phyloP scores from a whole-genome alignment of 441 rosid species.

The Bruguiera hainesii region DNA sequence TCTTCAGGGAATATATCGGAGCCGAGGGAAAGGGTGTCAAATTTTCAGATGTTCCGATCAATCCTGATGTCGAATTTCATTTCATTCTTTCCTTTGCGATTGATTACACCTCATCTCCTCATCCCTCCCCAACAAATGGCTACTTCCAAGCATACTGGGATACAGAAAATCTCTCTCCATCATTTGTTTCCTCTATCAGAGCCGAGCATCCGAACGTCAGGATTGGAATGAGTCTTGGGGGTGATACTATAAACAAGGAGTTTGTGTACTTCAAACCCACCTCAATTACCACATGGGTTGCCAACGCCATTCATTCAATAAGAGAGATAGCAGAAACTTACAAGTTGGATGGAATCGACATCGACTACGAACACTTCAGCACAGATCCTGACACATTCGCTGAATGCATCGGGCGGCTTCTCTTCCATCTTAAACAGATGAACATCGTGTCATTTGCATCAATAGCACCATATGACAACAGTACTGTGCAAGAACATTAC shows the following conservation, averaged over 20 bases:
- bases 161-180: slow-evolving; percentile 31
- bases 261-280: slow-evolving; percentile 29
- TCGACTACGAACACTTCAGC: slow-evolving; percentile 49
- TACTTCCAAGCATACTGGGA: slow-evolving; percentile 48
- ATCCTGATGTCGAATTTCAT: slow-evolving; percentile 44
- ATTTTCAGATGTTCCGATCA: slow-evolving; percentile 48
- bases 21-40: slow-evolving; percentile 40
- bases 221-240: slow-evolving; percentile 59
- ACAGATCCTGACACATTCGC: slow-evolving; percentile 48
- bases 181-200: slow-evolving; percentile 38
- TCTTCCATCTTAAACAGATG: slow-evolving; percentile 34
- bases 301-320: slow-evolving; percentile 44
- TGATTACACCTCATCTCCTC: slow-evolving; percentile 35
- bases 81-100: slow-evolving; percentile 59
- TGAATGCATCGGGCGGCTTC: slow-evolving; percentile 44
- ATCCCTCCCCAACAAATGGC: slow-evolving; percentile 47
- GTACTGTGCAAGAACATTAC: slow-evolving; percentile 39
- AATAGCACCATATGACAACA: slow-evolving; percentile 42
- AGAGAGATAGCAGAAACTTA: slow-evolving; percentile 32
- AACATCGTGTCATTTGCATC: slow-evolving; percentile 35
- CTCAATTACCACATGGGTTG: slow-evolving; percentile 49
- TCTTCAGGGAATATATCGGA: slow-evolving; percentile 63
- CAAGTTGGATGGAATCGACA: slow-evolving; percentile 45
- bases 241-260: slow-evolving; percentile 32
- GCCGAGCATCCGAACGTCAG: slow-evolving; percentile 36